phyloP scores from a whole-genome alignment of 495 filamentous ascomycete species.

The Hamigera avellanea region DNA sequence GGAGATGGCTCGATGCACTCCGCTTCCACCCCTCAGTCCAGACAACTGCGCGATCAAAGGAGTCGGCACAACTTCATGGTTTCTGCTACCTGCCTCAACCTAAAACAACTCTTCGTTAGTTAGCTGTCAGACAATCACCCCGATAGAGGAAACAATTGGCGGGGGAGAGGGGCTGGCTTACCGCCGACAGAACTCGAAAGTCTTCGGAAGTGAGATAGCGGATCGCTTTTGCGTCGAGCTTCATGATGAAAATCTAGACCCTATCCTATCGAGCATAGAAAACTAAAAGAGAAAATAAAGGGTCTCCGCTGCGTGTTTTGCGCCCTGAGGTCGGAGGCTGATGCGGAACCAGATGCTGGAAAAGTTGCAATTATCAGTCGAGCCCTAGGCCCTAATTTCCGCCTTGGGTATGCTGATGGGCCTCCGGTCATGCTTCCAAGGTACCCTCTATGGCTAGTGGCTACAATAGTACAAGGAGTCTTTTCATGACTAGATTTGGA shows the following conservation, averaged over 20 bases:
- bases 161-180: constrained; percentile 37
- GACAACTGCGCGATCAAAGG: constrained; percentile 75
- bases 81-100: constrained; percentile 88
- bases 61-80: constrained; percentile 94
- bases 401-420: constrained; percentile 14
- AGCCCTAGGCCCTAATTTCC: constrained; percentile 38
- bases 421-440: neutral
- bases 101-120: constrained; percentile 25
- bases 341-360: constrained; percentile 3
- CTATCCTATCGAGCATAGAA: neutral
- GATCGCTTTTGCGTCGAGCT: constrained; percentile 81
- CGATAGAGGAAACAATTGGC: constrained; percentile 14
- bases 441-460: too few relatives aligned
- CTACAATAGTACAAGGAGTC: too few relatives aligned
- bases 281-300: too few relatives aligned
- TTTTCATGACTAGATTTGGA: too few relatives aligned
- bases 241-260: constrained; percentile 44
- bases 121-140: constrained; percentile 16
- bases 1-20: constrained; percentile 81
- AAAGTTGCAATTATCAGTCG: constrained; percentile 17
- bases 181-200: constrained; percentile 89
- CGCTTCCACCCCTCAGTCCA: constrained; percentile 67
- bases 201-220: constrained; percentile 87
- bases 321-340: too few relatives aligned
- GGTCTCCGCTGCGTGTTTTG: too few relatives aligned